Conservation (phyloP, 306 rosid genomes). For the Glycyrrhiza uralensis region DNA sequence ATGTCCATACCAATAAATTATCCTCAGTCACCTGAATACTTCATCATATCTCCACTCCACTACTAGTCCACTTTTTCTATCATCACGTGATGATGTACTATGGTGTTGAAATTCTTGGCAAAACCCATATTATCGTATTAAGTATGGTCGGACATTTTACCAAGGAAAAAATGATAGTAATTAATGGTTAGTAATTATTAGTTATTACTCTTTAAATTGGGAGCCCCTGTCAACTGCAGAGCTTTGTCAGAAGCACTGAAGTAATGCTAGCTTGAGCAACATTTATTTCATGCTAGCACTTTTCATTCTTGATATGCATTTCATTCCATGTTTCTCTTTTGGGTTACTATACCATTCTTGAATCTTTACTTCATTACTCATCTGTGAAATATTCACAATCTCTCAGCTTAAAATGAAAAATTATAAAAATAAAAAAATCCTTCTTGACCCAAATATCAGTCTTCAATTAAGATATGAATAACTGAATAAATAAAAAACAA, state of each 20-base stretch:
- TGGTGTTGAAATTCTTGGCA: background rate
- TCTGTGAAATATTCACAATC: background rate
- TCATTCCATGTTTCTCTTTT: background rate
- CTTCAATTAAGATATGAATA: background rate
- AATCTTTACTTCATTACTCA: background rate
- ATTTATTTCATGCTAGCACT: background rate
- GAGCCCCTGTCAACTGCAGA: background rate
- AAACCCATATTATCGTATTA: background rate
- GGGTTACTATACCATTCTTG: background rate
- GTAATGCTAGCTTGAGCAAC: background rate
- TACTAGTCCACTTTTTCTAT: background rate
- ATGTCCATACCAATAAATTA: background rate
- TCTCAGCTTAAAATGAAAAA: background rate
- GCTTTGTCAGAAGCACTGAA: background rate
- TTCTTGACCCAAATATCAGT: background rate
- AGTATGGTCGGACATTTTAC: background rate
- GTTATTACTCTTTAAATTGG: background rate
- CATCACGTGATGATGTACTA: conserved; percentile 27
- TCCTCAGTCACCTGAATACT: background rate
- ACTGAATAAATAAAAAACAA: background rate
- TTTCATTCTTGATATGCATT: background rate
- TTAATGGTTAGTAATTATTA: background rate
- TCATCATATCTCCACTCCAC: background rate
- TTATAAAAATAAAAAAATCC: background rate
- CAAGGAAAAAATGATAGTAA: background rate